A percentile compares a stretch with the other conserved stretches of the same genome.
These are phyloP conservation scores for Friedmanniomyces endolithicus DNA, from an alignment of 495 filamentous ascomycete genomes.

Conservation along the genomic window DNA sequence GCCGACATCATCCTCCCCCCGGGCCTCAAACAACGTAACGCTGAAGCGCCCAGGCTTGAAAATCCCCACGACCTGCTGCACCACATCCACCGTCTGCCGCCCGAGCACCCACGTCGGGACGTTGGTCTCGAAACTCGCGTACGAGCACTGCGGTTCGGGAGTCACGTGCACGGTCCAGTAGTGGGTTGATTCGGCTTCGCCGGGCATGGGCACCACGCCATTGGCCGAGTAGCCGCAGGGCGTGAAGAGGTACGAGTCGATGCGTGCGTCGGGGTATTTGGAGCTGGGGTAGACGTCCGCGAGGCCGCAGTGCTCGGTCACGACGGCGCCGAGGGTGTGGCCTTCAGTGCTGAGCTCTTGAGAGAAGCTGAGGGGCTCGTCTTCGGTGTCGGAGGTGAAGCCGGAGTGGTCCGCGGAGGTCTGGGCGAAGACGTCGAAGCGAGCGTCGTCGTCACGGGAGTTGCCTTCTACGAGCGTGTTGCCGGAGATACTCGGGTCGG, in stretches of 20 bases:
- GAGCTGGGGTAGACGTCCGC: slow-evolving; percentile 77
- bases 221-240: slow-evolving; percentile 98
- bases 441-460: slow-evolving; percentile 34
- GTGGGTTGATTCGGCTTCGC: slow-evolving; percentile 45
- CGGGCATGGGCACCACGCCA: slow-evolving; percentile 76
- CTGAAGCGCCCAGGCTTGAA: slow-evolving; percentile 95
- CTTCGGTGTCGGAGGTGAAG: slow-evolving; percentile 40
- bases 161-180: slow-evolving; percentile 99
- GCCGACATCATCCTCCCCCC: slow-evolving; percentile 40
- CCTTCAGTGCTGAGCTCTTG: slow-evolving; percentile 82
- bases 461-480: slow-evolving; percentile 30
- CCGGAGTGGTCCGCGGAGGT: slow-evolving; percentile 55
- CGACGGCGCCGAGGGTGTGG: slow-evolving; percentile 82
- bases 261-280: slow-evolving; percentile 80
- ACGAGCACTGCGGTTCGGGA: slow-evolving; percentile 95
- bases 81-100: slow-evolving; percentile 75
- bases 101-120: slow-evolving; percentile 67
- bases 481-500: slow-evolving; percentile 33
- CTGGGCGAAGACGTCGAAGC: slow-evolving; percentile 70
- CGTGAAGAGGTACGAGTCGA: slow-evolving; percentile 93
- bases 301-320: slow-evolving; percentile 82
- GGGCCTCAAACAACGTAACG: slow-evolving; percentile 92
- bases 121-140: slow-evolving; percentile 97
- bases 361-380: slow-evolving; percentile 44
- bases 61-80: slow-evolving; percentile 87